Conservation (phyloP, 495 filamentous ascomycete genomes). For the Aspergillus sclerotioniger region DNA sequence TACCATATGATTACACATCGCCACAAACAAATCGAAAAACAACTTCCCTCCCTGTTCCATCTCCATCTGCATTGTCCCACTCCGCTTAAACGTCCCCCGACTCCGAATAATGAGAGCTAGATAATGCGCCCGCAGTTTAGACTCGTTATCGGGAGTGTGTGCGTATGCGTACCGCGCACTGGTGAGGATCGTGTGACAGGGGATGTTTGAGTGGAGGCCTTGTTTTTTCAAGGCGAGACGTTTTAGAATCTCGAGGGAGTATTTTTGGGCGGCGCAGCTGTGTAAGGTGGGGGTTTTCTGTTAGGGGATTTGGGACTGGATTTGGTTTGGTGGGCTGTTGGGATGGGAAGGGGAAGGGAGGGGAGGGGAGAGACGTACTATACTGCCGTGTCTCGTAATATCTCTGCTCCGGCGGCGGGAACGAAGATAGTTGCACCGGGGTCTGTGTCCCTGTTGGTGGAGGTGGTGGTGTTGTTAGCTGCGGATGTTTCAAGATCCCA, state of each 20-base stretch:
- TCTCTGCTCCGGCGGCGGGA: constrained; percentile 57
- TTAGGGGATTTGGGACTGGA: neutral
- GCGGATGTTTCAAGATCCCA: constrained; percentile 67
- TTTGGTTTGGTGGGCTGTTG: neutral
- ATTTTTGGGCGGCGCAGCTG: constrained; percentile 76
- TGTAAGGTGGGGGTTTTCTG: neutral
- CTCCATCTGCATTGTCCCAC: constrained; percentile 94
- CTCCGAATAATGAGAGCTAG: constrained; percentile 87
- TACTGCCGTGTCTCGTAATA: constrained; percentile 85
- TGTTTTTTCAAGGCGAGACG: constrained; percentile 81
- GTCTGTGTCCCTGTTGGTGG: constrained; percentile 26
- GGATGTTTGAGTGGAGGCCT: constrained; percentile 76
- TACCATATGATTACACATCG: constrained; percentile 85
- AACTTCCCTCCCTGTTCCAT: constrained; percentile 84
- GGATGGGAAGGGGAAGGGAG: neutral
- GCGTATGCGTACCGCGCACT: constrained; percentile 85
- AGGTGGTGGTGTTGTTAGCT: constrained; percentile 30
- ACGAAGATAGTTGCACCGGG: constrained; percentile 67
- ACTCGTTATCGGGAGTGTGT: constrained; percentile 85
- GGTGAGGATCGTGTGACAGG: constrained; percentile 77
- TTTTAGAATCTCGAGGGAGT: constrained; percentile 78
- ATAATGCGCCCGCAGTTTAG: constrained; percentile 85
- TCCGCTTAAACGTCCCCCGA: constrained; percentile 82
- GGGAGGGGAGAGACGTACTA: constrained; percentile 48
- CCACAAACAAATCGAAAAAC: constrained; percentile 93